phyloP scores from a whole-genome alignment of 2,329 filamentous ascomycete genomes.

The Colletotrichum orbiculare region DNA sequence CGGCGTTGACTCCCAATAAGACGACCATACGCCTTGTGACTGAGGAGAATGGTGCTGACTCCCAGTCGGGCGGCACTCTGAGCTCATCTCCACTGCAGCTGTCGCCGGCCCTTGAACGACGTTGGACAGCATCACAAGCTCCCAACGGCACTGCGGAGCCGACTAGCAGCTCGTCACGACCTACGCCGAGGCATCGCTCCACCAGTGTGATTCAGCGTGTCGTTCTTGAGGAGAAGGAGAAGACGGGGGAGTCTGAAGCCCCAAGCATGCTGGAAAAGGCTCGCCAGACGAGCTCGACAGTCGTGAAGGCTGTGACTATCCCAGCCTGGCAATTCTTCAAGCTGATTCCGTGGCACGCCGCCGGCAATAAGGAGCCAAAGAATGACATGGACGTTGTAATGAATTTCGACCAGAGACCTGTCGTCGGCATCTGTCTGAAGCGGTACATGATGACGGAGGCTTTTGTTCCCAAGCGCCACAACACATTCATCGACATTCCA shows the following conservation, averaged over 20 bases:
- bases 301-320: constrained; percentile 87
- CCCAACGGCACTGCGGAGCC: constrained; percentile 32
- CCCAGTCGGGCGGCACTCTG: constrained; percentile 45
- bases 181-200: constrained; percentile 58
- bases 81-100: constrained; percentile 48
- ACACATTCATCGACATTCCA: constrained; percentile 92
- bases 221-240: constrained; percentile 62
- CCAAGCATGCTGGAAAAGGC: constrained; percentile 54
- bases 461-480: constrained; percentile 76
- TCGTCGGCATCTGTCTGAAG: constrained; percentile 93
- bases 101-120: constrained; percentile 40
- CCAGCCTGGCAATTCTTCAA: constrained; percentile 98
- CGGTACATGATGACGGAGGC: constrained; percentile 81
- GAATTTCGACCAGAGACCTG: constrained; percentile 86
- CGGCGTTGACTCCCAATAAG: constrained; percentile 39
- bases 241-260: constrained; percentile 55
- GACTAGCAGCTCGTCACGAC: constrained; percentile 46
- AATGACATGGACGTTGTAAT: constrained; percentile 86
- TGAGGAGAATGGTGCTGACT: constrained; percentile 42
- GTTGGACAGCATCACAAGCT: constrained; percentile 17
- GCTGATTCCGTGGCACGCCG: constrained; percentile 90
- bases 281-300: constrained; percentile 59
- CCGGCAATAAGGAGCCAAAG: constrained; percentile 61
- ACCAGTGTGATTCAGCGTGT: constrained; percentile 72
- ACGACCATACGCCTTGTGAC: constrained; percentile 49